These are phyloP conservation scores for Aspergillus udagawae DNA, from an alignment of 2,329 filamentous ascomycete species.

Conservation along the genomic window DNA sequence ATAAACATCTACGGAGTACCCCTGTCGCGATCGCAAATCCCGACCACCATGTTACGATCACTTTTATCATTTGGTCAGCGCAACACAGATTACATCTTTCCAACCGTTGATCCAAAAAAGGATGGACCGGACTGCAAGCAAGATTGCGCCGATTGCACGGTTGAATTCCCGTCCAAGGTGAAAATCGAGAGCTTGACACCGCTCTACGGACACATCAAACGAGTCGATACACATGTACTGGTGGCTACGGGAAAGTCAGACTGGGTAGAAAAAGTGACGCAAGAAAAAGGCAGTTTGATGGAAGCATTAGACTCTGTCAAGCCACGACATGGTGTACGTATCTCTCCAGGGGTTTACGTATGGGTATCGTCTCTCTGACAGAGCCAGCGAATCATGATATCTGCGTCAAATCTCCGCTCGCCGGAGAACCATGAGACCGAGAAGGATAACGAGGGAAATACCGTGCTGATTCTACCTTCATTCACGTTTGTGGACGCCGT, in stretches of 20 bases:
- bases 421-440: conserved; percentile 11
- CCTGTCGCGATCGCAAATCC: background rate
- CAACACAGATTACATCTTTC: conserved; percentile 31
- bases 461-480: conserved; percentile 73
- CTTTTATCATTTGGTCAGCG: conserved; percentile 25
- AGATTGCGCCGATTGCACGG: conserved; percentile 37
- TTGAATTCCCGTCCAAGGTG: conserved; percentile 31
- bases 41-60: conserved; percentile 26
- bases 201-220: conserved; percentile 36
- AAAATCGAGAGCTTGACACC: conserved; percentile 28
- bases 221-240: conserved; percentile 32
- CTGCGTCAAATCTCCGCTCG: conserved; percentile 31
- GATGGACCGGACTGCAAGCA: conserved; percentile 34
- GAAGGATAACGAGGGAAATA: conserved; percentile 51
- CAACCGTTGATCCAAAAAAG: conserved; percentile 28
- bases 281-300: conserved; percentile 50
- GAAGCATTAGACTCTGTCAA: conserved; percentile 44
- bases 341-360: background rate
- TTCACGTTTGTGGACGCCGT: conserved; percentile 78
- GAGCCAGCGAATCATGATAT: conserved; percentile 32
- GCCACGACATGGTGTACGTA: conserved; percentile 63
- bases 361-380: conserved; percentile 1
- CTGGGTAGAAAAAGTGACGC: conserved; percentile 33
- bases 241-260: conserved; percentile 37
- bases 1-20: background rate